Evolutionary conservation across 2,329 filamentous ascomycete species (phyloP), one percentile per base, ranked within the genome.

Genomic region (Corynespora cassiicola): DNA sequence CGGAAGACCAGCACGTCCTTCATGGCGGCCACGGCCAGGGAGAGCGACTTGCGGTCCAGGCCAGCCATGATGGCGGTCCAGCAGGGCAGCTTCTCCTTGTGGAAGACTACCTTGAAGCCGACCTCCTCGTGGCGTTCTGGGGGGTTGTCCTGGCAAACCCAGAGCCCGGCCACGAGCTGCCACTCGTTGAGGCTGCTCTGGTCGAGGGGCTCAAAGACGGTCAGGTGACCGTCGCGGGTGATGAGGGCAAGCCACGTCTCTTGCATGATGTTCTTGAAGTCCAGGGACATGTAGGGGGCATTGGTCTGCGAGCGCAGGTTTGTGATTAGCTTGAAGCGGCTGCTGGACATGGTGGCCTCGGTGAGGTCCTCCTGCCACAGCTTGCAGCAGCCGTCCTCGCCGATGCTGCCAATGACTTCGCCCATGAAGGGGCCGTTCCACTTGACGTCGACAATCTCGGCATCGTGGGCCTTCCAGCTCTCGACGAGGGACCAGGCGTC

Each of bases 381-480:
- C 65, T 90, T 89, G 75, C 95, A 90, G 66, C 86, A 85, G 59
- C 92, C 89, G 58, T 96, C 92, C 59, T 92, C 87, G 47, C 88
- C 90, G 43, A 96, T 87, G 36, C 88, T 95, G 39, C 86, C 91
- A 54, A 97, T 76, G 56, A 95, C 82, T 62, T 94, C 90, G 53
- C 94, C 94, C 43, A 94, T 85, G 48, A 88, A 92, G 0, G 90
- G 88, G 1, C 90, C 89, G 40, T 95, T 88, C 91, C 92, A 97
- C 77, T 94, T 89, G 37, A 95, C 84, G 78, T 96, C 90, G 45
- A 90, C 77, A 47, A 97, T 87, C 70, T 96, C 90, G 32, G 89
- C 89, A 63, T 90, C 87, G 65, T 97, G 92, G 12, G 90, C 92
- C 31, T 81, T 84, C 90, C 91, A 96, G 39, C 83, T 90, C 71